These are phyloP conservation scores for Diaporthe ilicicola DNA, from an alignment of 2,329 filamentous ascomycete species.

Conservation along the genomic window DNA sequence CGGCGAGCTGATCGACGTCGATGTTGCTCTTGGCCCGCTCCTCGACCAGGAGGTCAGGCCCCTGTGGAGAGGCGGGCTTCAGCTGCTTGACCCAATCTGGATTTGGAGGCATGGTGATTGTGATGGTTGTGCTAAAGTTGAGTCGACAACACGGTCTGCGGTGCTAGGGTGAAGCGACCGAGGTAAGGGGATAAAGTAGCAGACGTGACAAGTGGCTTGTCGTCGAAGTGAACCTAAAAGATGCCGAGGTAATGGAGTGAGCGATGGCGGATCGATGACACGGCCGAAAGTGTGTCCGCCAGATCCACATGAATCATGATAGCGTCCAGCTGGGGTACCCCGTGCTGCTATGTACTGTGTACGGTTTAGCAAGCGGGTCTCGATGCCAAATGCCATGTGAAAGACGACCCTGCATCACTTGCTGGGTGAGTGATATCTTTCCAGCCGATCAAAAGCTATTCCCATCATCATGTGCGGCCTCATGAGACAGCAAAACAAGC, in stretches of 20 bases:
- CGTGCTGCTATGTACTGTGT: background rate
- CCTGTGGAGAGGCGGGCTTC: slow-evolving; percentile 66
- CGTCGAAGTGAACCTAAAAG: background rate
- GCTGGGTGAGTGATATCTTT: background rate
- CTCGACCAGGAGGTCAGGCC: slow-evolving; percentile 71
- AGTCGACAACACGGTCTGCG: background rate
- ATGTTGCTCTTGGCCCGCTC: slow-evolving; percentile 75
- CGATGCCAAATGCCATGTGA: slow-evolving; percentile 6
- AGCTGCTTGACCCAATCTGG: slow-evolving; percentile 43
- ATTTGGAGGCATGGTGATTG: slow-evolving; percentile 30
- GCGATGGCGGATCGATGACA: slow-evolving; percentile 22
- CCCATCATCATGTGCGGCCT: background rate
- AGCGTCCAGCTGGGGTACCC: slow-evolving; percentile 11
- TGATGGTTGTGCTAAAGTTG: background rate
- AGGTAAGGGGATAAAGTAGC: background rate
- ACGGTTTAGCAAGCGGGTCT: background rate
- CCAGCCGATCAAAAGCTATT: background rate
- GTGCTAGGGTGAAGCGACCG: background rate
- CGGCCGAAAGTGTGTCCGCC: slow-evolving; percentile 2
- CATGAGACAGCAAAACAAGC: background rate
- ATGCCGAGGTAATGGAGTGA: slow-evolving; percentile 19
- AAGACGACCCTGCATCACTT: background rate
- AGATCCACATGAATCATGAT: slow-evolving; percentile 22
- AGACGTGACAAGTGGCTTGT: slow-evolving; percentile 1
- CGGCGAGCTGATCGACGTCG: slow-evolving; percentile 71